phyloP scores from a whole-genome alignment of 2,329 filamentous ascomycete species.

The Colletotrichum sp. region DNA sequence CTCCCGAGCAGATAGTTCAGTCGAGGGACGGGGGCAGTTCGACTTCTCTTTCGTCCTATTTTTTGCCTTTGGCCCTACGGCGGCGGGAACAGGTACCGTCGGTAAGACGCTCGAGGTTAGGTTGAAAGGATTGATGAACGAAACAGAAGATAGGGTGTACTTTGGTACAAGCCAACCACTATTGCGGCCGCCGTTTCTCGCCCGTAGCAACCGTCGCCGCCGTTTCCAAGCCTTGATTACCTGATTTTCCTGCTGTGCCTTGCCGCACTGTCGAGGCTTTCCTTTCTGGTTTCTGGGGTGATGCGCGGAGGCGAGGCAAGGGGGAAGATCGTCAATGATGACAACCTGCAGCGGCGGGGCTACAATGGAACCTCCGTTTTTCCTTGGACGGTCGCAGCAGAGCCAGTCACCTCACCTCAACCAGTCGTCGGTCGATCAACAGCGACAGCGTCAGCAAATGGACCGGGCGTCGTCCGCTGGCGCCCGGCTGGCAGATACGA shows the following conservation, averaged over 20 bases:
- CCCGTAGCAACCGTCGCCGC: not conserved
- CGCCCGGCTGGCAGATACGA: not conserved
- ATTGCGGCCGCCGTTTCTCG: not conserved
- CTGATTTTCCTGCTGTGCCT: not conserved
- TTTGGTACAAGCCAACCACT: not conserved
- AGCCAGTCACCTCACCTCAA: not conserved
- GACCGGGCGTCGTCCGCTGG: not conserved
- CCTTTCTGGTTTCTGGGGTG: slow-evolving; percentile 17
- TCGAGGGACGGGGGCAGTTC: not conserved
- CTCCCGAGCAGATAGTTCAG: slow-evolving; percentile 14
- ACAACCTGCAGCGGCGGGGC: slow-evolving; percentile 9
- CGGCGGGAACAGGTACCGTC: not conserved
- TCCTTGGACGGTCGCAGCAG: not conserved
- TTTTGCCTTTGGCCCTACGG: not conserved
- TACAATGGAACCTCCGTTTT: slow-evolving; percentile 13
- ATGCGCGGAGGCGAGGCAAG: slow-evolving; percentile 11
- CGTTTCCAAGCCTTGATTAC: not conserved
- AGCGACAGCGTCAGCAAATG: not conserved
- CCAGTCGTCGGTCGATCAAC: not conserved
- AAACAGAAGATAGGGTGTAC: not conserved
- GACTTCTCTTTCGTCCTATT: not conserved
- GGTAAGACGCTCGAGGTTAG: not conserved
- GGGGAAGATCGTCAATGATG: slow-evolving; percentile 15
- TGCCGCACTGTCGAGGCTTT: slow-evolving; percentile 1
- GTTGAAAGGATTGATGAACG: not conserved